Percentiles rank a stretch among this genome's conserved stretches.
phyloP scores from a whole-genome alignment of 345 rosid genomes.

The Tarenaya hassleriana region DNA sequence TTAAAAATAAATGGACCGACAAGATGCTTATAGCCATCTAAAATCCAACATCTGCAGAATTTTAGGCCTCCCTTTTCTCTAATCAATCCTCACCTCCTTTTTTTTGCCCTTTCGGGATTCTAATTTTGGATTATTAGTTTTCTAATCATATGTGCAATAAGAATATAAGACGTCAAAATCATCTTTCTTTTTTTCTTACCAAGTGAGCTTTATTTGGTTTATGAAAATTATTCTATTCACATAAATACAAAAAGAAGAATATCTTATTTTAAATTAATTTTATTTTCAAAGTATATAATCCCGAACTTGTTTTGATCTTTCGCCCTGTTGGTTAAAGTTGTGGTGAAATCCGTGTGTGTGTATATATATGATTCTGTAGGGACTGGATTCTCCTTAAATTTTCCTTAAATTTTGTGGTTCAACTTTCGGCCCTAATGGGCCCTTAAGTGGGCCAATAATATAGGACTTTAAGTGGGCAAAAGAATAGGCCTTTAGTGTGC shows the following conservation, averaged over 20 bases:
- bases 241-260: conserved; percentile 24
- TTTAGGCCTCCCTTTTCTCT: conserved; percentile 28
- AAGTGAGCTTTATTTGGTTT: conserved; percentile 6
- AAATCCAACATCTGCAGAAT: conserved; percentile 24
- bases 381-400: too few relatives aligned
- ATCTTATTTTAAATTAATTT: background rate
- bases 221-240: conserved; percentile 14
- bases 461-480: too few relatives aligned
- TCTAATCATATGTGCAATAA: conserved; percentile 17
- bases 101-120: conserved; percentile 19
- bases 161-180: conserved; percentile 25
- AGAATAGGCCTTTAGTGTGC: too few relatives aligned
- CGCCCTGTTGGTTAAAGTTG: conserved; percentile 7
- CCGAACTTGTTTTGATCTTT: conserved; percentile 9
- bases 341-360: too few relatives aligned
- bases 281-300: conserved; percentile 9
- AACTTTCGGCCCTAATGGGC: too few relatives aligned
- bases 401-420: too few relatives aligned
- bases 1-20: conserved; percentile 1
- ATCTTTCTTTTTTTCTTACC: conserved; percentile 27
- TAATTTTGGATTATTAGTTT: background rate
- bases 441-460: too few relatives aligned
- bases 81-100: conserved; percentile 19
- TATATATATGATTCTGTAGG: too few relatives aligned
- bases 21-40: conserved; percentile 19